A percentile compares a stretch with the other conserved stretches of the same genome.
Conservation (phyloP, 176 grass and related monocot genomes). For the Themeda triandra region DNA sequence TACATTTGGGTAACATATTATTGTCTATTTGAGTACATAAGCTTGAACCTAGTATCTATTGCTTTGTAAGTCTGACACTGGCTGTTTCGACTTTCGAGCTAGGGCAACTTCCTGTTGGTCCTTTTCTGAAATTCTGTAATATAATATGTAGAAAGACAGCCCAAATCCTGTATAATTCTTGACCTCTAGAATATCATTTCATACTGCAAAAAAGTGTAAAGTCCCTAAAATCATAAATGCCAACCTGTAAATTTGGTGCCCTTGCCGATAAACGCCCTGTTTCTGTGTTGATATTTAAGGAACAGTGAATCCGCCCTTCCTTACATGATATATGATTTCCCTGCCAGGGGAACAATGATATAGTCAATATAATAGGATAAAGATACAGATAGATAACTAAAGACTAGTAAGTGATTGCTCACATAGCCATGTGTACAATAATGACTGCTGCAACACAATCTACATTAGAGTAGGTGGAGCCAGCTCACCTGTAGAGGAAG, state of each 20-base stretch:
- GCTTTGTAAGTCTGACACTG: neutral
- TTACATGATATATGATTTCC: conserved; percentile 86
- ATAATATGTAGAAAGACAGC: neutral
- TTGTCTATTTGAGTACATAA: conserved; percentile 1
- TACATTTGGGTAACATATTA: neutral
- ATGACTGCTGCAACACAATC: neutral
- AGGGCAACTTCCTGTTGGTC: neutral
- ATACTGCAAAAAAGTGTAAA: neutral
- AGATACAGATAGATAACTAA: conserved; percentile 3
- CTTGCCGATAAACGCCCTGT: conserved; percentile 93
- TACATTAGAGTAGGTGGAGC: neutral
- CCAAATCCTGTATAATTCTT: neutral
- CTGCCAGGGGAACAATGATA: conserved; percentile 28
- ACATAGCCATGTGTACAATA: neutral
- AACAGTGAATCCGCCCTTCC: conserved; percentile 83
- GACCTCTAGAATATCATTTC: neutral
- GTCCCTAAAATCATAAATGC: neutral
- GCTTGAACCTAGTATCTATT: conserved; percentile 4
- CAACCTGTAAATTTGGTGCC: conserved; percentile 94
- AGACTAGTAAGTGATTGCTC: neutral
- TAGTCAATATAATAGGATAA: conserved; percentile 8
- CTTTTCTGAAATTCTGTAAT: conserved; percentile 16
- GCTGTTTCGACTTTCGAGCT: neutral
- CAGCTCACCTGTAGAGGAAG: conserved; percentile 83
- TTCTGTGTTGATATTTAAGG: conserved; percentile 97